Base-by-base conservation (phyloP, 2,329 filamentous ascomycete species). In the Xylariaceae sp. region DNA sequence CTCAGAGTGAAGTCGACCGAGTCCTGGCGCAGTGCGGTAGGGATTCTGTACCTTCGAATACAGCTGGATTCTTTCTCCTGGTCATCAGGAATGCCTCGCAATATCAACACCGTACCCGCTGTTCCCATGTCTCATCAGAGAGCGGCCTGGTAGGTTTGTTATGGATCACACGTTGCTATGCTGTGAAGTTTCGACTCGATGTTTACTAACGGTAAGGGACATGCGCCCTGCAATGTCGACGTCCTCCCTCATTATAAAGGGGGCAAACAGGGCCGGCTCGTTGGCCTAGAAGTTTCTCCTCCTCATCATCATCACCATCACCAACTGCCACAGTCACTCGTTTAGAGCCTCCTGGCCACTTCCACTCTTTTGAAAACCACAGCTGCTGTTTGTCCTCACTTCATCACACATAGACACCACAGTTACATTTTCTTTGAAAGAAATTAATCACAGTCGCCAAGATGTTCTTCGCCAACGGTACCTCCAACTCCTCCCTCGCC, bases 401-500 rank as follows among this genome's bases (percentile, higher is more conserved):
- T 58, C 34, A 64, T 56, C 37, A 45, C 34, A 47, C 4, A 30
- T 30, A 30, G 23, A 4, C 23, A 37, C 41, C 53, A 54, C 47
- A 10, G 44, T 30, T 48, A 49, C 41, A 60, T 62, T 41, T 53
- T 8, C 23, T 30, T 30, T 30, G 23, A 30, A 44, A 53, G 58
- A 52, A 53, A 18, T 47, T 13, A 55, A 61, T 15, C 57, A 10
- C 53, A 58, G 39, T 13, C 39, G 51, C 57, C 62, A 71, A 63
- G 18, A 68, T 69, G 67, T 61, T 64, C 55, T 54, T 68, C 64
- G 61, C 62, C 63, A 69, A 71, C 64, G 57, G 62, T 13, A 70
- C 73, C 34, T 66, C 65, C 48, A 67, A 67, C 50, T 70, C 67
- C 41, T 71, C 72, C 44, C 63, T 62, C 56, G 71, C 73, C 63